phyloP scores from a whole-genome alignment of 1,284 basidiomycete genomes.

The Hemileia vastatrix region DNA sequence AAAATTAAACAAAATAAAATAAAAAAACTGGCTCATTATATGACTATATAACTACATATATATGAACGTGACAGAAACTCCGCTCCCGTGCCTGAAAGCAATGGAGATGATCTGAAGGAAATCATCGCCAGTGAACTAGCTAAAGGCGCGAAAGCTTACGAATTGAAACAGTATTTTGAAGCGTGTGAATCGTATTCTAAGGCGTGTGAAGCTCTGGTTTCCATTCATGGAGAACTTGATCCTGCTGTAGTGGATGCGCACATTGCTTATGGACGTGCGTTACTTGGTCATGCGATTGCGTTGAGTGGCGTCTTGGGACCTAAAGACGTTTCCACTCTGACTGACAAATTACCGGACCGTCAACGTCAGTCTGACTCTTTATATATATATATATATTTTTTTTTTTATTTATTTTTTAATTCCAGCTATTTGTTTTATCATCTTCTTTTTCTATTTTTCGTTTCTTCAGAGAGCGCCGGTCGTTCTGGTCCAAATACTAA shows the following conservation, averaged over 20 bases:
- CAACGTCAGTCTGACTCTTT: not conserved
- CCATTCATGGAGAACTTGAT: conserved; percentile 30
- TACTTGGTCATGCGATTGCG: conserved; percentile 34
- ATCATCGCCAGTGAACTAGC: conserved; percentile 9
- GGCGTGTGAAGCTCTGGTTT: conserved; percentile 2
- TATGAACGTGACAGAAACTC: no score
- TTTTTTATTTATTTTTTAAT: not conserved
- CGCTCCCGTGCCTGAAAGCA: no score
- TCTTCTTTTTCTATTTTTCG: not conserved
- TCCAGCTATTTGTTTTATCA: not conserved
- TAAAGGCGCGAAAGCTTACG: conserved; percentile 1
- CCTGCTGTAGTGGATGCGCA: conserved; percentile 32
- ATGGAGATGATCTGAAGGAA: no score
- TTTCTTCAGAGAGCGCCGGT: not conserved
- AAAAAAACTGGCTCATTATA: no score
- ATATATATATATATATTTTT: not conserved
- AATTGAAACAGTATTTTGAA: conserved; percentile 7
- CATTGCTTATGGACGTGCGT: conserved; percentile 36
- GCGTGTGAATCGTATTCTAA: conserved; percentile 12
- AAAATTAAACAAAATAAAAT: no score
- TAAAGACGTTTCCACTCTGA: conserved; percentile 14
- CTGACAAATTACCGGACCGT: conserved; percentile 2
- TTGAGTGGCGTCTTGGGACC: conserved; percentile 31
- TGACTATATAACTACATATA: no score
- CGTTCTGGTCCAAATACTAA: not conserved